These are phyloP conservation scores for Daldinia decipiens DNA, from an alignment of 495 filamentous ascomycete species.

Conservation along the genomic window DNA sequence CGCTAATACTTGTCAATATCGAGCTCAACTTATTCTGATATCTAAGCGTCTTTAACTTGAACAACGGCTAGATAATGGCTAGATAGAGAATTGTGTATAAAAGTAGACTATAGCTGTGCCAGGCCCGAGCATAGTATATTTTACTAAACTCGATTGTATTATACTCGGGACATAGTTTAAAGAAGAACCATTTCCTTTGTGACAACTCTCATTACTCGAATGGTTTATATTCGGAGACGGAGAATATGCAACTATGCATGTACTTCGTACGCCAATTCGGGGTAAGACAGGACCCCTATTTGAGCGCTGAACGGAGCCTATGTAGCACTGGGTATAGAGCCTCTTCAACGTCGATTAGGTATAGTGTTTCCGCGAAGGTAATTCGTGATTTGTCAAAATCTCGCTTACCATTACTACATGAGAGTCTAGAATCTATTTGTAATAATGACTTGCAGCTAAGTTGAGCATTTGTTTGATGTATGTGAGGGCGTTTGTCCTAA, in stretches of 20 bases:
- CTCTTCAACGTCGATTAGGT: not conserved
- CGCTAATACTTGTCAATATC: too few relatives aligned
- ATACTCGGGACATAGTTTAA: too few relatives aligned
- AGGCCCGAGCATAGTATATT: too few relatives aligned
- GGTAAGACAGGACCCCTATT: slow-evolving; percentile 1
- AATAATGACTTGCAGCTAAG: not conserved
- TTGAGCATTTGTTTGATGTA: not conserved
- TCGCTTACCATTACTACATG: not conserved
- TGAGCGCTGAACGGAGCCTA: not conserved
- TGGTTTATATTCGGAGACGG: not conserved
- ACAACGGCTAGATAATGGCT: too few relatives aligned
- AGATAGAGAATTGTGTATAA: too few relatives aligned
- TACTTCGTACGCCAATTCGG: not conserved
- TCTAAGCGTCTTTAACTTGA: too few relatives aligned
- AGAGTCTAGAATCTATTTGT: not conserved
- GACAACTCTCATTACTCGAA: too few relatives aligned
- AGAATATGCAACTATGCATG: not conserved
- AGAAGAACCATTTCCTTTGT: too few relatives aligned
- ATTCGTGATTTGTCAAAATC: not conserved
- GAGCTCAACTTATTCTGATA: too few relatives aligned
- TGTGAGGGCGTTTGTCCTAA: not conserved
- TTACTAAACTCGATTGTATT: too few relatives aligned
- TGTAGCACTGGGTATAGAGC: not conserved
- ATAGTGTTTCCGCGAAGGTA: not conserved
- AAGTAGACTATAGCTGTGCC: too few relatives aligned